These are phyloP conservation scores for Chimonanthus salicifolius DNA, from an alignment of 164 flowering plant genomes.

Conservation along the genomic window DNA sequence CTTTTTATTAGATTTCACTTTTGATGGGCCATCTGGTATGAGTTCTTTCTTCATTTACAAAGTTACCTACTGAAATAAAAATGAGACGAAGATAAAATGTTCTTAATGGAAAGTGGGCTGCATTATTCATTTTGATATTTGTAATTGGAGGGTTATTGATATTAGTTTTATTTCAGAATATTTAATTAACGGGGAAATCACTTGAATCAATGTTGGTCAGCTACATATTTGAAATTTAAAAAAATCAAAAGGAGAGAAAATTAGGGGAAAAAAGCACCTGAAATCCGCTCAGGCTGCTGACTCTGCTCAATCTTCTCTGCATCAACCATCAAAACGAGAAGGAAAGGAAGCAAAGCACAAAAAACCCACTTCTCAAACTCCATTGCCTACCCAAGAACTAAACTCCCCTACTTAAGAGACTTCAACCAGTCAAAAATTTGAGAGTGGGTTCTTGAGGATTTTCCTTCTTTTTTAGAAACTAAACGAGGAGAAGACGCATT, in stretches of 20 bases:
- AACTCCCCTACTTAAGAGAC: background rate
- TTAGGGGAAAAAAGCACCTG: slow-evolving; percentile 34
- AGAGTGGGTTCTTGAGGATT: slow-evolving; percentile 1
- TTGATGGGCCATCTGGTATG: too few relatives aligned
- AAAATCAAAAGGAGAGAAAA: background rate
- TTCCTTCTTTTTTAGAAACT: slow-evolving; percentile 7
- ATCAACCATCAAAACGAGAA: slow-evolving; percentile 10
- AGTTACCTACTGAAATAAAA: too few relatives aligned
- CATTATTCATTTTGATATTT: background rate
- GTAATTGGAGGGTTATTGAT: background rate
- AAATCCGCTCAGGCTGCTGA: slow-evolving; percentile 65
- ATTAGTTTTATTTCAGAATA: background rate
- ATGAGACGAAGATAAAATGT: background rate
- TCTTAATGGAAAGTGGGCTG: background rate
- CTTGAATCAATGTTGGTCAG: background rate
- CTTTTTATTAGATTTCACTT: too few relatives aligned
- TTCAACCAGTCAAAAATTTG: background rate
- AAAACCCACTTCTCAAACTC: slow-evolving; percentile 4
- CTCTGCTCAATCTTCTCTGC: slow-evolving; percentile 28
- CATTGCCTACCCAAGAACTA: background rate
- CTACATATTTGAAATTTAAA: background rate
- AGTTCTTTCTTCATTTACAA: too few relatives aligned
- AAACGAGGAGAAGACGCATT: background rate
- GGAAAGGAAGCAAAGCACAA: background rate
- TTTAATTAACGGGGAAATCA: background rate